Conservation (phyloP, 352 stramenopile genomes). For the Phytophthora parvispora region DNA sequence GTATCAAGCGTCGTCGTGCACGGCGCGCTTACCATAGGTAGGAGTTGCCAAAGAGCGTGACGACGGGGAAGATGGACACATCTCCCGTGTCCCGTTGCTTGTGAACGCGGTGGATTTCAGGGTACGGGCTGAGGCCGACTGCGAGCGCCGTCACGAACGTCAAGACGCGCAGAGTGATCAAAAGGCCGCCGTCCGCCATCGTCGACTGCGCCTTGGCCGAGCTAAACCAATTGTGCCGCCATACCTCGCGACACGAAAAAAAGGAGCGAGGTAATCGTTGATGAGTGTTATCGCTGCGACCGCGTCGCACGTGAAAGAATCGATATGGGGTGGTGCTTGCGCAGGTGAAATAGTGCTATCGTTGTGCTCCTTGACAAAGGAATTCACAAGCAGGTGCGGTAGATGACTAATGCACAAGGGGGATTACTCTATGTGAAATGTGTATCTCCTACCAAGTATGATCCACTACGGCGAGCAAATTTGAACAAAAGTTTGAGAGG, state of each 20-base stretch:
- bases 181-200: constrained; percentile 1
- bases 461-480: constrained; percentile 2
- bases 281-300: constrained; percentile 24
- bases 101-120: constrained; percentile 30
- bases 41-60: constrained; percentile 33
- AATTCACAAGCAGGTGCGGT: too few relatives aligned
- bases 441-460: not conserved
- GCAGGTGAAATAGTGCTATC: too few relatives aligned
- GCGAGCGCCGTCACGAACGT: constrained; percentile 32
- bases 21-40: constrained; percentile 32
- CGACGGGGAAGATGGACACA: constrained; percentile 34
- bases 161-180: constrained; percentile 25
- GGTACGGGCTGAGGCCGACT: constrained; percentile 24
- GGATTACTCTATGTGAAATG: not conserved
- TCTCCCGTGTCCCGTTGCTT: constrained; percentile 17
- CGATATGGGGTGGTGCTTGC: too few relatives aligned
- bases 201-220: not conserved
- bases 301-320: not conserved
- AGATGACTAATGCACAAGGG: too few relatives aligned
- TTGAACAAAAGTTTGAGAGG: constrained; percentile 2
- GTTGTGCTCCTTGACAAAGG: too few relatives aligned
- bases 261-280: constrained; percentile 16
- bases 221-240: constrained; percentile 10
- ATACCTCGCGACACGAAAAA: constrained; percentile 8
- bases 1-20: too few relatives aligned